phyloP scores from a whole-genome alignment of 2,329 filamentous ascomycete species.

The Apiospora saccharicola region DNA sequence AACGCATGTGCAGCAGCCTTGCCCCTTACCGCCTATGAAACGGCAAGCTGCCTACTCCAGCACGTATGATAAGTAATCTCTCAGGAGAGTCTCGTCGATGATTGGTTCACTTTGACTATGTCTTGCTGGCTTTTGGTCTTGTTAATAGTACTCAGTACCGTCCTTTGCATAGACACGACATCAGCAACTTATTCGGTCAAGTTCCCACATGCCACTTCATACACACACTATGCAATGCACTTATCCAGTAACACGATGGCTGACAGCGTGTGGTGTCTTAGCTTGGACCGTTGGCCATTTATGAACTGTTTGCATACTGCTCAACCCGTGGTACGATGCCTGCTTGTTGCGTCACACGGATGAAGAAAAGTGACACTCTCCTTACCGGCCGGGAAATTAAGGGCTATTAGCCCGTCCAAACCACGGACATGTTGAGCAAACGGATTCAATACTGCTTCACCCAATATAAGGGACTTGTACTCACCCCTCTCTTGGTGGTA shows the following conservation, averaged over 20 bases:
- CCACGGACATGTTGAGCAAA: background rate
- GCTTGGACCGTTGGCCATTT: background rate
- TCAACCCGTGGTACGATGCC: background rate
- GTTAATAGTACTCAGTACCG: background rate
- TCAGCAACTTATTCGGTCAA: background rate
- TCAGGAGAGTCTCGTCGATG: background rate
- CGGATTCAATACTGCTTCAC: background rate
- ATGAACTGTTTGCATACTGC: conserved; percentile 14
- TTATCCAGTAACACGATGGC: background rate
- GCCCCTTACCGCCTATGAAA: conserved; percentile 8
- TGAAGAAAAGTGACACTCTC: conserved; percentile 9
- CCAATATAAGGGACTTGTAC: background rate
- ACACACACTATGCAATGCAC: background rate
- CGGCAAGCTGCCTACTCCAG: background rate
- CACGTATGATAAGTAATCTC: conserved; percentile 3
- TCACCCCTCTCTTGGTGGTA: background rate
- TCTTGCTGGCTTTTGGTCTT: background rate
- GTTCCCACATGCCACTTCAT: background rate
- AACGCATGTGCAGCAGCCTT: conserved; percentile 2
- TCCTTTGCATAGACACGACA: background rate
- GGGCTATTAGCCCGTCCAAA: conserved; percentile 8
- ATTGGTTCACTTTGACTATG: background rate
- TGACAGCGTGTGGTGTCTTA: conserved; percentile 1
- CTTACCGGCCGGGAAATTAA: conserved; percentile 13
- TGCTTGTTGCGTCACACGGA: background rate